phyloP scores from a whole-genome alignment of 805 yeast species.

The Pichia nanzhaoensis region DNA sequence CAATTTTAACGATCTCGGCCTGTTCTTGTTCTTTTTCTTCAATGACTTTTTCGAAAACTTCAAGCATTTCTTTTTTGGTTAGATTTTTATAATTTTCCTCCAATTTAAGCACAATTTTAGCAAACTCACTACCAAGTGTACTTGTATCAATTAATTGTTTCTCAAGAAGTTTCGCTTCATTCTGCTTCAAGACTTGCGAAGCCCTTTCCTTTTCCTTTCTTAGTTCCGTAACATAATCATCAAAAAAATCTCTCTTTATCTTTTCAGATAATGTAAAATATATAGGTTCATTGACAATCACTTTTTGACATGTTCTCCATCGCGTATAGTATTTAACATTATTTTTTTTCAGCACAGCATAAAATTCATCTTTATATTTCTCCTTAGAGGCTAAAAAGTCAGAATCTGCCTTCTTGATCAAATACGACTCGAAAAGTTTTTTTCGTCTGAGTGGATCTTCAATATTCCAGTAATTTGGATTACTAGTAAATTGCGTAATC shows the following conservation, averaged over 20 bases:
- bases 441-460: conserved; percentile 56
- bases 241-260: conserved; percentile 49
- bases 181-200: conserved; percentile 29
- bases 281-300: not conserved
- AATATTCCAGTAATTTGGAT: conserved; percentile 63
- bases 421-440: conserved; percentile 56
- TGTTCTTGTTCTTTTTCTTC: conserved; percentile 27
- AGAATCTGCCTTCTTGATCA: conserved; percentile 42
- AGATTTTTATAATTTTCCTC: conserved; percentile 47
- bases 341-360: conserved; percentile 37
- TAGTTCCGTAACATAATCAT: conserved; percentile 40
- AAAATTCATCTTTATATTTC: conserved; percentile 49
- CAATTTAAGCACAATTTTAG: not conserved
- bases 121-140: conserved; percentile 2
- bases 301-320: conserved; percentile 42
- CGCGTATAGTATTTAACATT: conserved; percentile 49
- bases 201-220: conserved; percentile 27
- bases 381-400: conserved; percentile 50
- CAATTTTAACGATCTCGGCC: conserved; percentile 24
- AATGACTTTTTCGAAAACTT: conserved; percentile 36
- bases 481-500: conserved; percentile 48
- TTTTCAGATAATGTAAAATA: conserved; percentile 21
- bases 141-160: conserved; percentile 34
- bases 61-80: conserved; percentile 53
- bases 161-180: conserved; percentile 48